Base-by-base conservation (phyloP, 805 yeast genomes). In the Maudiozyma bulderi region DNA sequence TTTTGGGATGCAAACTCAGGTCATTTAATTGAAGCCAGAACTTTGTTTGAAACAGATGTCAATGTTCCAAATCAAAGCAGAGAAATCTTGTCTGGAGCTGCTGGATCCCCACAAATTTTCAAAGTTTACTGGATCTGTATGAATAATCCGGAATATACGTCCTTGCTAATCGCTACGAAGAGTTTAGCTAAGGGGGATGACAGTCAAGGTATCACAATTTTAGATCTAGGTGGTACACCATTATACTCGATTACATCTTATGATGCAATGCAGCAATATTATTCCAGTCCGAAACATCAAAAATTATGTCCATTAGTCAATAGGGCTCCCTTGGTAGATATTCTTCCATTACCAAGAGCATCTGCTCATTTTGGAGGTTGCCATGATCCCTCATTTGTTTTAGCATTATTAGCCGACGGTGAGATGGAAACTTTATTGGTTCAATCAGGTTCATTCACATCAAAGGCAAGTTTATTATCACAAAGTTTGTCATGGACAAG, bases 1-100 rank as follows among this genome's bases (percentile, higher is more conserved):
- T 93, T 93, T 60, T 93, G 98, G 97, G 99, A 93, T 65, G 84
- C 87, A 1, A 74, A 80, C 33, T 81, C 81, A 37, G 96, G 95
- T 0, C 77, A 78, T 13, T 67, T 80, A 42, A 70, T 93, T 11
- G 81, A 81, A 47, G 93, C 96, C 0, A 75, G 97, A 55, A 76
- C 86, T 1, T 52, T 84, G 5, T 75, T 76, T 52, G 95, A 86
- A 46, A 71, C 80, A 3, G 76, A 79, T 48, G 77, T 88, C 8
- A 82, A 86, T 57, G 60, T 66, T 20, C 81, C 84, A 3, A 72
- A 58, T 51, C 34, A 50, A 26, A 57, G 59, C 52, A 61, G 53
- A 37, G 54, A 40, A 43, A 48, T 42, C 50, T 58, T 42, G 47
- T 45, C 39, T 3, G 34, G 30, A 6, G 59, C 43, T 44, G 37